A percentile compares a stretch with the other conserved stretches of the same genome.
Evolutionary conservation across 148 eudicot genomes (phyloP).

Genomic region (Vaccinium darrowii): DNA sequence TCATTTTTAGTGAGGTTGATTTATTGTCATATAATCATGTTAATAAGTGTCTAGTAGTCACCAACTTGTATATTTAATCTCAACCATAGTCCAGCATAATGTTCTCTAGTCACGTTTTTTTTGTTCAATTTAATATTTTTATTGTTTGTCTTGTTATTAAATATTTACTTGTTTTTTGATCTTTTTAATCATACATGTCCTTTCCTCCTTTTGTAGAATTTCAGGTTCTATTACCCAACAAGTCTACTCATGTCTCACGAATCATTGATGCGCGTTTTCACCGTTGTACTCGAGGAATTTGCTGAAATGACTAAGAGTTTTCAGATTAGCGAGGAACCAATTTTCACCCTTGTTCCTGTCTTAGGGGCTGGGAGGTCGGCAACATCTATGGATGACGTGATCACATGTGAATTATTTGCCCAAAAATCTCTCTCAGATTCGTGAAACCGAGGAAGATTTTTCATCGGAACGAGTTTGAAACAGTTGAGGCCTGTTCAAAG

Average conservation of each 20-base stretch:
- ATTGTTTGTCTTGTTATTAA: background rate
- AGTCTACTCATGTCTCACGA: slow-evolving; percentile 42
- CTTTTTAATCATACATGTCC: background rate
- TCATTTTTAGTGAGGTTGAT: background rate
- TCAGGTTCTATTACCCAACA: slow-evolving; percentile 68
- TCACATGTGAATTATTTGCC: slow-evolving; percentile 77
- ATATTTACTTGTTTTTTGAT: background rate
- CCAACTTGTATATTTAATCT: background rate
- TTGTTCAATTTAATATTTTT: background rate
- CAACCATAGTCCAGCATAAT: background rate
- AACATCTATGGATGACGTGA: slow-evolving; percentile 51
- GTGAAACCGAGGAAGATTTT: background rate
- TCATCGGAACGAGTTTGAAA: background rate
- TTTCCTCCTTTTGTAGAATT: slow-evolving; percentile 37
- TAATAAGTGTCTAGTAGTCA: background rate
- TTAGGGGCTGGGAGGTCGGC: slow-evolving; percentile 63
- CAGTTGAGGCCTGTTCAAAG: background rate
- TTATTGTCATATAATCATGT: background rate
- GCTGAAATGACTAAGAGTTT: slow-evolving; percentile 38
- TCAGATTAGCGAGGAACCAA: slow-evolving; percentile 33
- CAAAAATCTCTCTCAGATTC: slow-evolving; percentile 29
- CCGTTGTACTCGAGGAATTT: slow-evolving; percentile 44
- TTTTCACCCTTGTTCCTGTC: slow-evolving; percentile 83
- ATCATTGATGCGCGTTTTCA: slow-evolving; percentile 44
- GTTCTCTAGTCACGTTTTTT: background rate